These are phyloP conservation scores for Euphorbia pulcherrima DNA, from an alignment of 345 rosid species.

Conservation along the genomic window DNA sequence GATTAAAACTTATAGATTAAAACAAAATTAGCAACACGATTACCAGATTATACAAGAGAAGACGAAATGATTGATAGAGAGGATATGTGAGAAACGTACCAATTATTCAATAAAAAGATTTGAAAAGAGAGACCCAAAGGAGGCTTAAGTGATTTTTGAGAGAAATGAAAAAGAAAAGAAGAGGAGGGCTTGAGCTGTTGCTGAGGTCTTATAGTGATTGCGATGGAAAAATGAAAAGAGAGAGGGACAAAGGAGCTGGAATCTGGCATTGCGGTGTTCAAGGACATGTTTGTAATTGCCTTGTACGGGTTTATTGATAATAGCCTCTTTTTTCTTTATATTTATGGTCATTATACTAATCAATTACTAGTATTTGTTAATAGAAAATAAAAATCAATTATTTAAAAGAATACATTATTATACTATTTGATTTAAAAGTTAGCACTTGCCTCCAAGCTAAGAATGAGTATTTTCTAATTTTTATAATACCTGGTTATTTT, in stretches of 20 bases:
- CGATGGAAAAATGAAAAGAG: background rate
- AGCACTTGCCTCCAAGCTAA: too few relatives aligned
- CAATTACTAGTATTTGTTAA: too few relatives aligned
- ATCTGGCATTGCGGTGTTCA: background rate
- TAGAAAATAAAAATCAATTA: too few relatives aligned
- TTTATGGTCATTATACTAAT: too few relatives aligned
- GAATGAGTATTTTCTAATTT: too few relatives aligned
- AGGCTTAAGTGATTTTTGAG: background rate
- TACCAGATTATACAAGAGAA: background rate
- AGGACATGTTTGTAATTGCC: constrained; percentile 5
- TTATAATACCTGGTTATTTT: too few relatives aligned
- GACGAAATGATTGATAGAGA: background rate
- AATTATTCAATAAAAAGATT: background rate
- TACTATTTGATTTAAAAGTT: too few relatives aligned
- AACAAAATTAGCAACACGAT: background rate
- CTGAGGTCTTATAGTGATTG: background rate
- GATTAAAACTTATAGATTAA: background rate
- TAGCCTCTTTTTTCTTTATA: too few relatives aligned
- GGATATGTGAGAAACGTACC: constrained; percentile 3
- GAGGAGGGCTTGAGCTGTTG: background rate
- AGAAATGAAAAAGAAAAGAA: background rate
- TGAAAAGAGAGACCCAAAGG: background rate
- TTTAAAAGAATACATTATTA: too few relatives aligned
- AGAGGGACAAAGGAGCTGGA: constrained; percentile 6
- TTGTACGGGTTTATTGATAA: too few relatives aligned